Conservation (phyloP, 208 protist genomes). For the Crithidia acanthocephali region DNA sequence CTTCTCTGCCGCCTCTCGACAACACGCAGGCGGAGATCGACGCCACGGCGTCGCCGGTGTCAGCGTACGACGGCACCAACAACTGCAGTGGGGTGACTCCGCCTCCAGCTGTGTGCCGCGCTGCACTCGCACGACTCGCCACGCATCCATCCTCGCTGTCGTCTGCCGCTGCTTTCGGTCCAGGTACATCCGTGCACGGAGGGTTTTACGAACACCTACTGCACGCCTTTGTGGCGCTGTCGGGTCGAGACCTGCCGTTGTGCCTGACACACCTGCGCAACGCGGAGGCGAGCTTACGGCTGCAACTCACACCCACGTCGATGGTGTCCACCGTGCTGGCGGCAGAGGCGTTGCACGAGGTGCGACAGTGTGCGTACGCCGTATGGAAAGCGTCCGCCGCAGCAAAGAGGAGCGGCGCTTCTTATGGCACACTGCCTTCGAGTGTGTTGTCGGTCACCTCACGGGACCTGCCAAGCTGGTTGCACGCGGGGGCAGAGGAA, state of each 20-base stretch:
- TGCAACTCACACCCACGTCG: conserved; percentile 39
- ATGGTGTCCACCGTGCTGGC: conserved; percentile 42
- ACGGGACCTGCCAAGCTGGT: no score
- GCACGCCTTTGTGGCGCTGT: conserved; percentile 28
- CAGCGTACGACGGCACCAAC: no score
- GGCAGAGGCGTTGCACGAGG: conserved; percentile 56
- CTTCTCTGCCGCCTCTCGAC: no score
- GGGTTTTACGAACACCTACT: conserved; percentile 33
- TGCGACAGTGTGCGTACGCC: conserved; percentile 38
- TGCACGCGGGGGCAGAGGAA: no score
- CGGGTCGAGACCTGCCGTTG: conserved; percentile 15
- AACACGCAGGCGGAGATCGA: no score
- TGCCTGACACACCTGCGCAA: conserved; percentile 28
- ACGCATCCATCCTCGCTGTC: no score
- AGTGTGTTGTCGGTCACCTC: no score
- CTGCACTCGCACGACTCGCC: conserved; percentile 9
- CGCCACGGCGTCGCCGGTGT: no score
- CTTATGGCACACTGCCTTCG: no score
- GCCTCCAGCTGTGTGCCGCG: background rate
- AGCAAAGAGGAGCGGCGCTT: no score
- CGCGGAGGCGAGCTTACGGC: conserved; percentile 36
- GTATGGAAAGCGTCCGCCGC: background rate
- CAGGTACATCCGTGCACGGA: conserved; percentile 6
- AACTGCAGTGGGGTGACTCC: no score
- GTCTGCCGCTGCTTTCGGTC: background rate